Percentiles rank a stretch among this genome's conserved stretches.
Conservation (phyloP, 2,329 filamentous ascomycete species). For the Venturia effusa region DNA sequence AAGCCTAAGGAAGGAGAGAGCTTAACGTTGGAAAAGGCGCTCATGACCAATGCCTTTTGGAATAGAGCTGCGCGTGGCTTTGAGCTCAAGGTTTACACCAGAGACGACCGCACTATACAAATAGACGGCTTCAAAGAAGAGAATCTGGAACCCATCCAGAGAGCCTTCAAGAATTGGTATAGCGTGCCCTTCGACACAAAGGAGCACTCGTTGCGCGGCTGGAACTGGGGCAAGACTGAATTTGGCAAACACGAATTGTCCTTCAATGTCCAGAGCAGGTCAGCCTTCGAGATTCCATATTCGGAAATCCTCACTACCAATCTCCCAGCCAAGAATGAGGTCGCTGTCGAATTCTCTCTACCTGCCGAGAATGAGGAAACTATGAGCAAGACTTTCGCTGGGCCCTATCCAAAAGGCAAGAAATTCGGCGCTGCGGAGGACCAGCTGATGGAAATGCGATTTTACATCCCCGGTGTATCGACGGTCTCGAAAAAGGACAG, state of each 20-base stretch:
- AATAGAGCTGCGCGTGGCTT: slow-evolving; percentile 85
- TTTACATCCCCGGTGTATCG: slow-evolving; percentile 86
- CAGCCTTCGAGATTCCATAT: slow-evolving; percentile 94
- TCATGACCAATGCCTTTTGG: slow-evolving; percentile 86
- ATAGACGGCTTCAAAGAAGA: slow-evolving; percentile 92
- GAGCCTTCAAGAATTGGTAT: slow-evolving; percentile 98
- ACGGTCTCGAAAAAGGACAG: slow-evolving; percentile 53
- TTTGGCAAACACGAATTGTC: slow-evolving; percentile 90
- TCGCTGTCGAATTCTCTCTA: slow-evolving; percentile 85
- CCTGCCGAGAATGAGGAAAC: slow-evolving; percentile 58
- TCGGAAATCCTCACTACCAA: slow-evolving; percentile 97
- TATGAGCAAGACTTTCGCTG: slow-evolving; percentile 62
- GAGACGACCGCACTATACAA: slow-evolving; percentile 77
- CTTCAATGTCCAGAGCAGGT: slow-evolving; percentile 95
- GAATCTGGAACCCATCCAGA: slow-evolving; percentile 81
- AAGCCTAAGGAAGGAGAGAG: slow-evolving; percentile 81
- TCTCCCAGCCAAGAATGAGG: slow-evolving; percentile 92
- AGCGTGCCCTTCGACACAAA: slow-evolving; percentile 83
- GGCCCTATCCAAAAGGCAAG: slow-evolving; percentile 65
- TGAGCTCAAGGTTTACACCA: slow-evolving; percentile 83
- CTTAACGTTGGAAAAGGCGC: slow-evolving; percentile 81
- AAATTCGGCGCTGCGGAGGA: slow-evolving; percentile 84
- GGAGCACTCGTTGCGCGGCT: slow-evolving; percentile 89
- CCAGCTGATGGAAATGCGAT: slow-evolving; percentile 95
- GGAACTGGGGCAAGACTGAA: slow-evolving; percentile 99